Conservation (phyloP, 345 rosid genomes). For the Moringa oleifera region DNA sequence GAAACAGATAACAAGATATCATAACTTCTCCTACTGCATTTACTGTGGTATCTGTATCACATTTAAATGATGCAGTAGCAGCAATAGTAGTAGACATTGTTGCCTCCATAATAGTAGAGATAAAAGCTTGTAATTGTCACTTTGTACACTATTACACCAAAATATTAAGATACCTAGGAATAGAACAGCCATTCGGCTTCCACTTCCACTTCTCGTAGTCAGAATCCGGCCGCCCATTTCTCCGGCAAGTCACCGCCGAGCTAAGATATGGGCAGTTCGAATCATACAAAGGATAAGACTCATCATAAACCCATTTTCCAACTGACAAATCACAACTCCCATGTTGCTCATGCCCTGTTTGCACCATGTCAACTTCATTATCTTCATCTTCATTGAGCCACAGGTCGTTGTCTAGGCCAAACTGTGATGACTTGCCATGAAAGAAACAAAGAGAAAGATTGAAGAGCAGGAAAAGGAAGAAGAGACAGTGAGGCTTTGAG, state of each 20-base stretch:
- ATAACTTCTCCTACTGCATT: too few relatives aligned
- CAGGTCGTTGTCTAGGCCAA: not conserved
- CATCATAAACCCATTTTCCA: slow-evolving; percentile 79
- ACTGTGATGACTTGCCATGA: slow-evolving; percentile 29
- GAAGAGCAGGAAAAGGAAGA: slow-evolving; percentile 3
- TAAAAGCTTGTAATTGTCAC: too few relatives aligned
- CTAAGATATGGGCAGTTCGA: slow-evolving; percentile 77
- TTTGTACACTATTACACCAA: not conserved
- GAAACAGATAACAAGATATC: not conserved
- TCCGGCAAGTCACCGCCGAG: slow-evolving; percentile 70
- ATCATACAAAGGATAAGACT: slow-evolving; percentile 78
- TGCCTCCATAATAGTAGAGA: too few relatives aligned
- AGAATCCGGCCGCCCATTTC: slow-evolving; percentile 90
- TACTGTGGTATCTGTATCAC: too few relatives aligned
- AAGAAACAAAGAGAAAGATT: slow-evolving; percentile 11
- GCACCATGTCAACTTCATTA: slow-evolving; percentile 35
- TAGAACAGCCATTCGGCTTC: slow-evolving; percentile 69
- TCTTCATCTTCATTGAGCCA: slow-evolving; percentile 38
- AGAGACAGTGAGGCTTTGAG: slow-evolving; percentile 11
- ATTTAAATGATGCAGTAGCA: too few relatives aligned
- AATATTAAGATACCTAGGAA: slow-evolving; percentile 53
- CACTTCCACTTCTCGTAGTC: slow-evolving; percentile 90
- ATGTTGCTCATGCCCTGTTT: slow-evolving; percentile 18
- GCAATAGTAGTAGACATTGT: too few relatives aligned
- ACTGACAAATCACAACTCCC: slow-evolving; percentile 52